Conservation (phyloP, 2,329 filamentous ascomycete genomes). For the Botrytis cinerea region DNA sequence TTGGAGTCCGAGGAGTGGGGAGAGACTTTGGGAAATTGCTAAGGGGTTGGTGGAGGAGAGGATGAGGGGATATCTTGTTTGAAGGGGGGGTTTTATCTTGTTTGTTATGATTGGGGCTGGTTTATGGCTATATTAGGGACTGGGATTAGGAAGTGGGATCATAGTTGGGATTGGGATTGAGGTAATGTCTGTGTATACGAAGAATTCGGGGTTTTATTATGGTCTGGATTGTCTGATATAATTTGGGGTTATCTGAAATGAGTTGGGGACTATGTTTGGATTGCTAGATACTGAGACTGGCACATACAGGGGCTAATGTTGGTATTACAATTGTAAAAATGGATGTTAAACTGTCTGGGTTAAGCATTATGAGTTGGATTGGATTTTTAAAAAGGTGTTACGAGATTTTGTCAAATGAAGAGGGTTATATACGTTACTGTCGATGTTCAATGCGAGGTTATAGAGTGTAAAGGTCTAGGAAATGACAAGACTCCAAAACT, state of each 20-base stretch:
- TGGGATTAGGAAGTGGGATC: background rate
- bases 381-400: background rate
- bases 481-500: background rate
- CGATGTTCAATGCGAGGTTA: background rate
- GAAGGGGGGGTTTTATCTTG: background rate
- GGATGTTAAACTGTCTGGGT: background rate
- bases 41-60: background rate
- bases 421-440: background rate
- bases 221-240: no score
- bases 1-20: background rate
- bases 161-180: background rate
- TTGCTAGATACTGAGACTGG: background rate
- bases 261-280: background rate
- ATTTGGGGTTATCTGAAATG: background rate
- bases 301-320: background rate
- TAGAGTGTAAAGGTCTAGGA: background rate
- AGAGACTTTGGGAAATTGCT: conserved; percentile 4
- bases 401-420: background rate
- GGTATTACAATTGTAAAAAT: background rate
- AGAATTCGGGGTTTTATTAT: background rate
- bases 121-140: background rate
- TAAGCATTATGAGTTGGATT: background rate
- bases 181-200: background rate
- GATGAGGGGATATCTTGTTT: conserved; percentile 7
- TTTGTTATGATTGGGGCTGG: background rate